Percentiles rank a stretch among this genome's conserved stretches.
These are phyloP conservation scores for Diaporthe ampelina DNA, from an alignment of 2,329 filamentous ascomycete species.

Conservation along the genomic window DNA sequence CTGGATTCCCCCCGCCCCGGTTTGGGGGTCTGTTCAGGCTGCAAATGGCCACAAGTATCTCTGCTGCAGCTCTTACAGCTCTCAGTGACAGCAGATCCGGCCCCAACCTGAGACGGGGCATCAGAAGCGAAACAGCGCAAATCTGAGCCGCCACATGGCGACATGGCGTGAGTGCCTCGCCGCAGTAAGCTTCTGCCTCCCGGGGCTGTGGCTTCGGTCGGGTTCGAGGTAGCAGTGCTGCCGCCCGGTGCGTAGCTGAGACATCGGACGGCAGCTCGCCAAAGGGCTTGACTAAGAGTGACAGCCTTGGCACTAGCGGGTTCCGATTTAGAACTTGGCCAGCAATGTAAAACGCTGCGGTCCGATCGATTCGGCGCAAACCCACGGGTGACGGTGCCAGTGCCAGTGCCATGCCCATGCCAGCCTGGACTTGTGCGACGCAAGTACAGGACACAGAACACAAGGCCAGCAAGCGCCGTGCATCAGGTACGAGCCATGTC, in stretches of 20 bases:
- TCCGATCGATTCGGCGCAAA: slow-evolving; percentile 17
- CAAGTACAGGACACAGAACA: not conserved
- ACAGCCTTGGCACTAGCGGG: slow-evolving; percentile 28
- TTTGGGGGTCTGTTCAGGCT: slow-evolving; percentile 14
- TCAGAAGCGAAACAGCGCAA: slow-evolving; percentile 19
- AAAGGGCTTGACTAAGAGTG: slow-evolving; percentile 5
- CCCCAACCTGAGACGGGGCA: slow-evolving; percentile 26
- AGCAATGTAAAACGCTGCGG: not conserved
- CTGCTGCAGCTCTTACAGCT: not conserved
- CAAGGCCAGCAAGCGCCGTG: not conserved
- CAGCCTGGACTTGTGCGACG: not conserved
- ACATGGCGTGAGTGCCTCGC: slow-evolving; percentile 22
- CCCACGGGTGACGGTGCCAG: not conserved
- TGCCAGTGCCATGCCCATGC: no score
- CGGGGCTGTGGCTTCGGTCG: slow-evolving; percentile 10
- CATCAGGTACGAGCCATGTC: not conserved
- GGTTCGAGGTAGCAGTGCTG: not conserved
- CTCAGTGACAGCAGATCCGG: not conserved
- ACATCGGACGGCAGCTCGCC: slow-evolving; percentile 5
- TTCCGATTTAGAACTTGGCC: slow-evolving; percentile 19
- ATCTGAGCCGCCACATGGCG: slow-evolving; percentile 28
- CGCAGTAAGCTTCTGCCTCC: slow-evolving; percentile 26
- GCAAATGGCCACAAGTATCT: not conserved
- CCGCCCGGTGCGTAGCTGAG: slow-evolving; percentile 2
- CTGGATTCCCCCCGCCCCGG: slow-evolving; percentile 1